Evolutionary conservation across 1,139 yeast species (phyloP).

Genomic region (Kodamaea plutei): DNA sequence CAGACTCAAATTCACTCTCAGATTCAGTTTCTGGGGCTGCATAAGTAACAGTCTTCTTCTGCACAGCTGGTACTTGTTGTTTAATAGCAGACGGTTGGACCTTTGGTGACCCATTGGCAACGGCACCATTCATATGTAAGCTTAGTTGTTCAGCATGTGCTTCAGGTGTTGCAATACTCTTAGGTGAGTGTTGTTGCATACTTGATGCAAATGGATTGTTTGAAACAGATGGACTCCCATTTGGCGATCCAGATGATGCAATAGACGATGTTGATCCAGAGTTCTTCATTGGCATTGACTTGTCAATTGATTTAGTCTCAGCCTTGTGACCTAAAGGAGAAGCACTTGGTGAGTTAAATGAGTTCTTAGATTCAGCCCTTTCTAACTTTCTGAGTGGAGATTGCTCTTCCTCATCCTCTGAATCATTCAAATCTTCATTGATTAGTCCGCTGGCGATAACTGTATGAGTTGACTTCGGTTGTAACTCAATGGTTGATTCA

Average conservation of each 20-base stretch:
- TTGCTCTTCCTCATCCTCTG: conserved; percentile 7
- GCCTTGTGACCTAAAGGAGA: not conserved
- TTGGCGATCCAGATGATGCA: not conserved
- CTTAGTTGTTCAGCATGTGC: no score
- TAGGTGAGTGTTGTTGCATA: not conserved
- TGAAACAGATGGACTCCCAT: not conserved
- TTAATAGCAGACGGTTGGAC: not conserved
- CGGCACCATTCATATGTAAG: no score
- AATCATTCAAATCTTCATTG: conserved; percentile 6
- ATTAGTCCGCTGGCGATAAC: not conserved
- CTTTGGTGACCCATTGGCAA: not conserved
- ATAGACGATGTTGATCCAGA: not conserved
- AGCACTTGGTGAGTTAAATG: conserved; percentile 2
- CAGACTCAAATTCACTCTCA: conserved; percentile 1
- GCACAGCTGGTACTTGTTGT: conserved; percentile 1
- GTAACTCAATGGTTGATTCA: conserved; percentile 17
- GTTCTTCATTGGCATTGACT: not conserved
- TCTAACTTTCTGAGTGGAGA: conserved; percentile 8
- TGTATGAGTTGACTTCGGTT: conserved; percentile 4
- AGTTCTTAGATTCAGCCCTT: conserved; percentile 5
- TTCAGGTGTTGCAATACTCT: no score
- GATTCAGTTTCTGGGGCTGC: conserved; percentile 6
- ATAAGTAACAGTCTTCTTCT: conserved; percentile 13
- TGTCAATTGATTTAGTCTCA: not conserved
- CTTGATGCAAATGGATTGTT: not conserved